phyloP scores from a whole-genome alignment of 1,284 basidiomycete species.

The Apiotrichum akiyoshidainum region DNA sequence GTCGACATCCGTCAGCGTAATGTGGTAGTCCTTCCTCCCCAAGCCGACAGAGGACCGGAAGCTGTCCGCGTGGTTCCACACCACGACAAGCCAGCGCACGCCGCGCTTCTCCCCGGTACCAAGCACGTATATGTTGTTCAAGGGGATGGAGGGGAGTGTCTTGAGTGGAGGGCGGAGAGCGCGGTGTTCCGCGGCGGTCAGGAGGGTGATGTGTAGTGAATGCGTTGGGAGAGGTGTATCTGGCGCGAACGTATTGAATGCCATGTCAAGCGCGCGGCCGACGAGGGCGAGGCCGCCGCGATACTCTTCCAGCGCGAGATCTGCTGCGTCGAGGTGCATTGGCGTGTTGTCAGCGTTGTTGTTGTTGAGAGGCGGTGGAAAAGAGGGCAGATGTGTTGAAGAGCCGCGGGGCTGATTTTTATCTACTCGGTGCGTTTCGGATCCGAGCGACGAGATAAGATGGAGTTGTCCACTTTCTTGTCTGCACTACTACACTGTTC shows the following conservation, averaged over 20 bases:
- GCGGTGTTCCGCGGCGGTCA: background rate
- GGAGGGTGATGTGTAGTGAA: background rate
- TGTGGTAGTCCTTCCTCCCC: conserved; percentile 58
- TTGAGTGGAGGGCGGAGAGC: background rate
- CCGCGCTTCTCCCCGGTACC: background rate
- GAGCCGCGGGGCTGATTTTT: background rate
- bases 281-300: conserved; percentile 15
- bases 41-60: conserved; percentile 56
- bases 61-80: conserved; percentile 59
- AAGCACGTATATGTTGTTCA: conserved; percentile 10
- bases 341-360: too few relatives aligned
- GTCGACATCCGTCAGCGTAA: conserved; percentile 55
- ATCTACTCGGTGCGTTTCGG: background rate
- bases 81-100: conserved; percentile 53
- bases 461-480: too few relatives aligned
- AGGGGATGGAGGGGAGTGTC: background rate
- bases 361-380: background rate
- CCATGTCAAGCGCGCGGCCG: conserved; percentile 8
- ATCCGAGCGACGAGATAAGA: too few relatives aligned
- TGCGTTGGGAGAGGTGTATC: background rate
- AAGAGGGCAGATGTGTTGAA: background rate
- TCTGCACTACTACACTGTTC: too few relatives aligned
- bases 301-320: conserved; percentile 5
- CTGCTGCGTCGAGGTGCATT: conserved; percentile 6
- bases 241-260: background rate